phyloP scores from a whole-genome alignment of 805 yeast species.

The Starmerella bacillaris region DNA sequence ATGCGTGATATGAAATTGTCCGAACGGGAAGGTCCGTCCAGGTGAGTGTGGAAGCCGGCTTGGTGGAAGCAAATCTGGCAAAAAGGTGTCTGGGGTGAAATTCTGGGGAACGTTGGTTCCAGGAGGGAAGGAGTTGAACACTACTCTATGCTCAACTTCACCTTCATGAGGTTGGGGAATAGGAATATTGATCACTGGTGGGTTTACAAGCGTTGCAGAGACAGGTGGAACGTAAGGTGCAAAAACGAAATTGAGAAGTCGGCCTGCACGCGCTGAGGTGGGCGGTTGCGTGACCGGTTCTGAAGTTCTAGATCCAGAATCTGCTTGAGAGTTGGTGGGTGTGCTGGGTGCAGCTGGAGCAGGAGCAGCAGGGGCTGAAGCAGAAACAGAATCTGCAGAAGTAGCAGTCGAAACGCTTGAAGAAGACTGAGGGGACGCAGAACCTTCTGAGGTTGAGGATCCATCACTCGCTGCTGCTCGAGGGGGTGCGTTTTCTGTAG shows the following conservation, averaged over 20 bases:
- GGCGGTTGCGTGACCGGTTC: too few relatives aligned
- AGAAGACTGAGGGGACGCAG: too few relatives aligned
- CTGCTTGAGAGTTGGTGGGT: too few relatives aligned
- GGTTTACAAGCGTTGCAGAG: background rate
- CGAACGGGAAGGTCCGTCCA: background rate
- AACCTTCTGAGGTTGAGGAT: too few relatives aligned
- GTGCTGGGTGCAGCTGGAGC: too few relatives aligned
- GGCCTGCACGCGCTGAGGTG: background rate
- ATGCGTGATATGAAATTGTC: background rate
- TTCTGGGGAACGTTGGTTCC: background rate
- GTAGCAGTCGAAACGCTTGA: too few relatives aligned
- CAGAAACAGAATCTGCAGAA: too few relatives aligned
- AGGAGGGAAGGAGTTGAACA: background rate
- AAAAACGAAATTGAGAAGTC: background rate
- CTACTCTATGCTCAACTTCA: background rate
- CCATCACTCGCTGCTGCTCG: too few relatives aligned
- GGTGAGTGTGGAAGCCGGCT: background rate
- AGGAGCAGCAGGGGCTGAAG: too few relatives aligned
- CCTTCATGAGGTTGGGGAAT: slow-evolving; percentile 1
- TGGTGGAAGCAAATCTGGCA: background rate
- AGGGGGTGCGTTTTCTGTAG: too few relatives aligned
- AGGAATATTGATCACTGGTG: background rate
- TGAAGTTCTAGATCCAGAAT: too few relatives aligned
- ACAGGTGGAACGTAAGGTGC: background rate
- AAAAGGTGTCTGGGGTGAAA: background rate